A percentile compares a stretch with the other conserved stretches of the same genome.
phyloP scores from a whole-genome alignment of 2,329 filamentous ascomycete species.

The Sphaerulina musiva region DNA sequence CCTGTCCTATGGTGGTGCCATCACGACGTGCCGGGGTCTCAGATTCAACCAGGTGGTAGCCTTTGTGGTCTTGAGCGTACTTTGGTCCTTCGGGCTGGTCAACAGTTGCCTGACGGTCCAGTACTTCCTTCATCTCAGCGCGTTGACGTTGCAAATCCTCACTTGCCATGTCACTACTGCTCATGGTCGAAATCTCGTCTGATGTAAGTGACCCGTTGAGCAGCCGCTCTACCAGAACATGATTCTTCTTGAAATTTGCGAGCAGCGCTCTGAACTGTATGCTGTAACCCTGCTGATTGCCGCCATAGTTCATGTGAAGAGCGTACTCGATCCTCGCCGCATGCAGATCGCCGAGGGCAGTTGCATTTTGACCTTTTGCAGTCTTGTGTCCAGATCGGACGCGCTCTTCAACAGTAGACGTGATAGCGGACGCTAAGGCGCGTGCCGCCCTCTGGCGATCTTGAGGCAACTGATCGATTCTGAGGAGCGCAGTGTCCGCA shows the following conservation, averaged over 20 bases:
- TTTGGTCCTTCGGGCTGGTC: conserved; percentile 66
- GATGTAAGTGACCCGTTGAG: conserved; percentile 67
- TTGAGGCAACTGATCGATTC: conserved; percentile 51
- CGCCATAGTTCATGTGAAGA: conserved; percentile 50
- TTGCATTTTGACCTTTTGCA: conserved; percentile 56
- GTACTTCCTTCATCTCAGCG: conserved; percentile 68
- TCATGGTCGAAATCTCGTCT: conserved; percentile 78
- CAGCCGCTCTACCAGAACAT: conserved; percentile 67
- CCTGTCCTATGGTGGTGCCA: conserved; percentile 1
- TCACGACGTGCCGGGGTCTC: conserved; percentile 39
- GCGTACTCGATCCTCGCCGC: conserved; percentile 75
- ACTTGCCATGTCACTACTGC: conserved; percentile 81
- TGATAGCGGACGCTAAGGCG: conserved; percentile 63
- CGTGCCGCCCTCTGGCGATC: conserved; percentile 64
- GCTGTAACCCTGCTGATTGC: conserved; percentile 49
- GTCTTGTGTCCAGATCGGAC: conserved; percentile 60
- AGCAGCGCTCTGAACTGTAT: conserved; percentile 66
- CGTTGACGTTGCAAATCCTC: conserved; percentile 77
- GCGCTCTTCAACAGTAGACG: conserved; percentile 58
- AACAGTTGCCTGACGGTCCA: conserved; percentile 78
- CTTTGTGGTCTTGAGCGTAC: conserved; percentile 86
- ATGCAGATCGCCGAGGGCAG: conserved; percentile 60
- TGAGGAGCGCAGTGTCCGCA: conserved; percentile 31
- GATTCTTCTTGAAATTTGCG: conserved; percentile 85
- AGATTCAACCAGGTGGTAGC: conserved; percentile 80